Evolutionary conservation across 768 basidiomycete genomes (phyloP).

Genomic region (Hygrophorus russula): DNA sequence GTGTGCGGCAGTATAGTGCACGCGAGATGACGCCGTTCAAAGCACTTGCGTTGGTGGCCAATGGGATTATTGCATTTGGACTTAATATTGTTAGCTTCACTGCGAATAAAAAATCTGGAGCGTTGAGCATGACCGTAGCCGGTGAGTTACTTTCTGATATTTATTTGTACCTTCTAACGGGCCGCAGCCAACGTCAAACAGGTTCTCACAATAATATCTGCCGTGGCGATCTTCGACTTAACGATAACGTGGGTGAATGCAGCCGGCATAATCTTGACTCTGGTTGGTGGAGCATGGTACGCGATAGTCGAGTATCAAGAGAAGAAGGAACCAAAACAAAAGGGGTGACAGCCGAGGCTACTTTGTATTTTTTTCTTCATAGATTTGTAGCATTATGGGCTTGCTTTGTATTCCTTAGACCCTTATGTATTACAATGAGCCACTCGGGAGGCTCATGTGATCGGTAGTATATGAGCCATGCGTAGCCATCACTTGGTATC

Average conservation of each 20-base stretch:
- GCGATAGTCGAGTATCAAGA: constrained; percentile 55
- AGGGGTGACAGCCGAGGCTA: background rate
- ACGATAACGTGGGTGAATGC: constrained; percentile 72
- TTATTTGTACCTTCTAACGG: constrained; percentile 1
- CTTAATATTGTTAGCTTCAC: constrained; percentile 92
- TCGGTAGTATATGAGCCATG: too few species aligned
- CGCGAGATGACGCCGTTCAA: constrained; percentile 28
- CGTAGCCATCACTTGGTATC: too few species aligned
- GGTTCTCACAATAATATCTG: constrained; percentile 78
- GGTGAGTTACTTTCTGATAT: constrained; percentile 31
- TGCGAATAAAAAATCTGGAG: constrained; percentile 87
- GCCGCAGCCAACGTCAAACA: constrained; percentile 79
- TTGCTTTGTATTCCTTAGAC: too few species aligned
- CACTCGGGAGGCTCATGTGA: too few species aligned
- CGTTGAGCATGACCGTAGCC: constrained; percentile 85
- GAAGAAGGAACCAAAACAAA: background rate
- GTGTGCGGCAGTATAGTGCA: constrained; percentile 30
- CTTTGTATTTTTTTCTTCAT: background rate
- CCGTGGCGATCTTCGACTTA: constrained; percentile 76
- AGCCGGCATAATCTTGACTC: constrained; percentile 73
- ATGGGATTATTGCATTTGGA: constrained; percentile 83
- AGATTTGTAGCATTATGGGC: too few species aligned
- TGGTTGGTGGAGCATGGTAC: constrained; percentile 80
- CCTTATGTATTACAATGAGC: background rate
- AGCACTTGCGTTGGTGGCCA: constrained; percentile 49